phyloP scores from a whole-genome alignment of 345 rosid species.

The Garcia nutans region DNA sequence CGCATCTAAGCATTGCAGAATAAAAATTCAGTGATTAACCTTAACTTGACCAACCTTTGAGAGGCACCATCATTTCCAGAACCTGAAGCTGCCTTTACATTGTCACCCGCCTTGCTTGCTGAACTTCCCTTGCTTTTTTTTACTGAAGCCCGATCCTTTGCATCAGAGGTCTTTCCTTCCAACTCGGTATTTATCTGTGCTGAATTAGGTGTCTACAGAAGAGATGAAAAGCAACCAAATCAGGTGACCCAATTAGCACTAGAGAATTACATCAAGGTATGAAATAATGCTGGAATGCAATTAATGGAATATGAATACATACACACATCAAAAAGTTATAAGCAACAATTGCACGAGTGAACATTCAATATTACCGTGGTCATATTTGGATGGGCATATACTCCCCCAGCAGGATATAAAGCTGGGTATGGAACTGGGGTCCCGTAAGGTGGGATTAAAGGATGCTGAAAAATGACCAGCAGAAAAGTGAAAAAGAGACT shows the following conservation, averaged over 20 bases:
- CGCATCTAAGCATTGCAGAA: background rate
- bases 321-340: background rate
- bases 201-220: conserved; percentile 51
- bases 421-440: conserved; percentile 92
- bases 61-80: conserved; percentile 87
- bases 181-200: conserved; percentile 45
- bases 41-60: conserved; percentile 53
- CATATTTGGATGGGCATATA: conserved; percentile 87
- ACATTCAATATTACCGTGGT: conserved; percentile 48
- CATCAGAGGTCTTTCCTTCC: conserved; percentile 50
- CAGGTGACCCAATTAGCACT: background rate
- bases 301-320: too few species aligned
- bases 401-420: conserved; percentile 85
- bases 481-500: conserved; percentile 13
- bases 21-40: background rate
- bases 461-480: conserved; percentile 57
- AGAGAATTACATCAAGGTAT: background rate
- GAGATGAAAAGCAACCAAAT: conserved; percentile 2
- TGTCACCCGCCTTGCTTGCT: conserved; percentile 61
- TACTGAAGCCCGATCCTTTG: conserved; percentile 54
- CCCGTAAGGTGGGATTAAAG: conserved; percentile 83
- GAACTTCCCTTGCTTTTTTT: conserved; percentile 64
- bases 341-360: background rate
- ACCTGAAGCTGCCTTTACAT: conserved; percentile 65
- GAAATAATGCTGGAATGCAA: background rate